Evolutionary conservation across 441 rosid genomes (phyloP).

Genomic region (Capsella rubella): DNA sequence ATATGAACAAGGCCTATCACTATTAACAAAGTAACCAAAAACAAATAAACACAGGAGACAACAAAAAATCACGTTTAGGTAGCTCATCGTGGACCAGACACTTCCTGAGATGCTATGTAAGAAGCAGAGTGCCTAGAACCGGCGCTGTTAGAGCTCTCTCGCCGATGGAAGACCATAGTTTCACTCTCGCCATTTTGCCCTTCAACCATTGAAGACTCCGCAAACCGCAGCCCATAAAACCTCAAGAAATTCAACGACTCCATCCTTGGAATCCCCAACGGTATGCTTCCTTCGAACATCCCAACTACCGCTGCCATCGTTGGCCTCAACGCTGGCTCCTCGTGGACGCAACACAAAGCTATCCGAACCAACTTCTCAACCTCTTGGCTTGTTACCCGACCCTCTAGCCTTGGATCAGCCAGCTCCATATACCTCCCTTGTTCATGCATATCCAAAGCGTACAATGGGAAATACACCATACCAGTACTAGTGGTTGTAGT

Average conservation of each 20-base stretch:
- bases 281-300: constrained; percentile 76
- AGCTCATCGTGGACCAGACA: constrained; percentile 83
- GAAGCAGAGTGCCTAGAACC: constrained; percentile 52
- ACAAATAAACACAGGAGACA: constrained; percentile 11
- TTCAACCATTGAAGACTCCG: constrained; percentile 72
- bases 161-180: constrained; percentile 45
- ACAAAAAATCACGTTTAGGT: neutral
- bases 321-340: constrained; percentile 74
- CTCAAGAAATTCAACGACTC: constrained; percentile 82
- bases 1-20: constrained; percentile 38
- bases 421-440: constrained; percentile 75
- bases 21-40: constrained; percentile 34
- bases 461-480: constrained; percentile 70
- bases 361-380: constrained; percentile 66
- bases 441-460: constrained; percentile 95
- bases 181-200: constrained; percentile 50
- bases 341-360: constrained; percentile 82
- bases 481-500: constrained; percentile 57
- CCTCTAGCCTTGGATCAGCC: constrained; percentile 76
- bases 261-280: constrained; percentile 66
- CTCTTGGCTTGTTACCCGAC: constrained; percentile 68
- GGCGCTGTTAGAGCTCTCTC: constrained; percentile 46
- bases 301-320: constrained; percentile 75
- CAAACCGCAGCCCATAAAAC: constrained; percentile 78
- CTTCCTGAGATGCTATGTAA: constrained; percentile 74